Conservation (phyloP, 352 stramenopile species). For the Pythium aquatile region DNA sequence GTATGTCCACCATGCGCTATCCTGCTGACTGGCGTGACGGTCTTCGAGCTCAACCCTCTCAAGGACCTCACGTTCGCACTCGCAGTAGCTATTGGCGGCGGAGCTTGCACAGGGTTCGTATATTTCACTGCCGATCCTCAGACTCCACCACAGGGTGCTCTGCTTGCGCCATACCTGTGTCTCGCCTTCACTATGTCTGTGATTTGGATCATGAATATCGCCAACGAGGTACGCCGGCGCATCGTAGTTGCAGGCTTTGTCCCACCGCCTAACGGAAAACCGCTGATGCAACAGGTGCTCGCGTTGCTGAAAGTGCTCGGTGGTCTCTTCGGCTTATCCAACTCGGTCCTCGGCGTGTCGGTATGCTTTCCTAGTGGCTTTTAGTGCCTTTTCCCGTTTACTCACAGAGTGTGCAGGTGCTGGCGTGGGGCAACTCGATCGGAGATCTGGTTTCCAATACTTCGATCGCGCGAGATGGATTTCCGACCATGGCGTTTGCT, state of each 20-base stretch:
- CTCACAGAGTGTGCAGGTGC: conserved; percentile 36
- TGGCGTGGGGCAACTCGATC: conserved; percentile 81
- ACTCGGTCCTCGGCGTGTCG: conserved; percentile 73
- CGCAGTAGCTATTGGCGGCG: conserved; percentile 41
- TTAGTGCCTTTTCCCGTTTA: not conserved
- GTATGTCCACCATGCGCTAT: conserved; percentile 65
- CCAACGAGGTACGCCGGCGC: conserved; percentile 46
- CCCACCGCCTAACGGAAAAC: not conserved
- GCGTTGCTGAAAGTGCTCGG: conserved; percentile 72
- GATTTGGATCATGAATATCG: conserved; percentile 87
- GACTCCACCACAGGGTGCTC: conserved; percentile 43
- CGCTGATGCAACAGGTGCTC: conserved; percentile 35
- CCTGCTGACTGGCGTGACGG: conserved; percentile 49
- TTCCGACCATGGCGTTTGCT: conserved; percentile 81
- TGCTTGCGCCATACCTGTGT: conserved; percentile 56
- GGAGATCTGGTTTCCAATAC: conserved; percentile 79
- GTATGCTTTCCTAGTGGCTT: conserved; percentile 31
- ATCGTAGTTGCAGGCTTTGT: too few relatives aligned
- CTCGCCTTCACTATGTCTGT: conserved; percentile 85
- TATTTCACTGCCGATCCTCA: conserved; percentile 29
- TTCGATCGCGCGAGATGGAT: conserved; percentile 73
- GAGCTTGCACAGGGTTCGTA: conserved; percentile 40
- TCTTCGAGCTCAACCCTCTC: conserved; percentile 49
- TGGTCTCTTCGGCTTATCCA: conserved; percentile 71
- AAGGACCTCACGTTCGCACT: conserved; percentile 47